These are phyloP conservation scores for Brassica rapa DNA, from an alignment of 345 rosid species.

Conservation along the genomic window DNA sequence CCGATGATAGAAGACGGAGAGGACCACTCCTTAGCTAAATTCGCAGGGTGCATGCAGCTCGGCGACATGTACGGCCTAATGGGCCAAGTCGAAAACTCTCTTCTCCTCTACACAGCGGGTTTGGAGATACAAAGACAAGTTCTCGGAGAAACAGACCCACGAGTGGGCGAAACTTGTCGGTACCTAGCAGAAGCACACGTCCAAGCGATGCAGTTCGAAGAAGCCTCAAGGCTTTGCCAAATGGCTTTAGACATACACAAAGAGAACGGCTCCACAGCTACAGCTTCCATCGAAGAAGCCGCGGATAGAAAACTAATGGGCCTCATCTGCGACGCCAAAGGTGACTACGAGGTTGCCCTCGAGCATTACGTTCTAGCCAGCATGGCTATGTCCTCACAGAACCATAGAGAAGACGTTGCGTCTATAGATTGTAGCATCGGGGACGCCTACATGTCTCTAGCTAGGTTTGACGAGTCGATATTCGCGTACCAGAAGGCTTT, in stretches of 20 bases:
- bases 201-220: constrained; percentile 81
- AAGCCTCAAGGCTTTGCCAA: constrained; percentile 78
- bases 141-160: constrained; percentile 70
- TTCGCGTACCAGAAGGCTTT: constrained; percentile 89
- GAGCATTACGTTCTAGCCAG: constrained; percentile 88
- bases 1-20: constrained; percentile 75
- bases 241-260: constrained; percentile 77
- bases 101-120: constrained; percentile 78
- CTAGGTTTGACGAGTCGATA: constrained; percentile 84
- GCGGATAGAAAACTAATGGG: constrained; percentile 90
- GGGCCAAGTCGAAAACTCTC: constrained; percentile 85
- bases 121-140: constrained; percentile 90
- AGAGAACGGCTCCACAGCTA: constrained; percentile 55
- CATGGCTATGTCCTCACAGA: constrained; percentile 78
- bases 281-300: constrained; percentile 73
- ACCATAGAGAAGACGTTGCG: constrained; percentile 71
- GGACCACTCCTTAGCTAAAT: constrained; percentile 84
- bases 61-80: constrained; percentile 84
- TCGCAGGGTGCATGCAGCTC: constrained; percentile 95
- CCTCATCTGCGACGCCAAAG: constrained; percentile 72
- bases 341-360: constrained; percentile 77
- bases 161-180: constrained; percentile 83
- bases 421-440: constrained; percentile 87
- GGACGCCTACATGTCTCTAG: constrained; percentile 79
- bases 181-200: constrained; percentile 88